Evolutionary conservation across 257 asterid species (phyloP).

Genomic region (Mitragyna speciosa): DNA sequence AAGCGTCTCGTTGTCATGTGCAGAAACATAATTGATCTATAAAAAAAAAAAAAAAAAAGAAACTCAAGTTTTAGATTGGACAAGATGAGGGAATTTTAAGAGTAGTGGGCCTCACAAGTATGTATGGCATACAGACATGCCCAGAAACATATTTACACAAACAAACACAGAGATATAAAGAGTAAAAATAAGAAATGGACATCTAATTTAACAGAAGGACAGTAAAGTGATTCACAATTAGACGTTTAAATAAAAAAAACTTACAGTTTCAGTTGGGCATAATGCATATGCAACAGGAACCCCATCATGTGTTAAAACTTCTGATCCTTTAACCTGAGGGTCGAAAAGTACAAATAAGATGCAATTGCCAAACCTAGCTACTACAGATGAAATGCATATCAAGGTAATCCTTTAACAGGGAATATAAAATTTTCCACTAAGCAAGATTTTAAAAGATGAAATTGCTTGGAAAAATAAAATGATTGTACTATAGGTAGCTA

Average conservation of each 20-base stretch:
- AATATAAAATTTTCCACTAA: not conserved
- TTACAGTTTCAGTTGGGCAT: slow-evolving; percentile 80
- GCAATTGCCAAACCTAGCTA: not conserved
- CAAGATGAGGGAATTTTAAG: not conserved
- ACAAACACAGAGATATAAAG: not conserved
- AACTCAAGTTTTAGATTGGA: slow-evolving; percentile 5
- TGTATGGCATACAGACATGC: not conserved
- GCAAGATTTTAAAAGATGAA: not conserved
- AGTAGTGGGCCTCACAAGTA: not conserved
- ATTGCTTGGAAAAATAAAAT: not conserved
- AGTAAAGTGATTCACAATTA: not conserved
- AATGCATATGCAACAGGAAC: slow-evolving; percentile 78
- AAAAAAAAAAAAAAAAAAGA: slow-evolving; percentile 22
- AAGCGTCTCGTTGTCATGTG: slow-evolving; percentile 96
- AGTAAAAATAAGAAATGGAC: not conserved
- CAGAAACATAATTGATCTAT: slow-evolving; percentile 93
- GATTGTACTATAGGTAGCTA: not conserved
- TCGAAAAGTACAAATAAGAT: not conserved
- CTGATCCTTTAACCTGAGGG: slow-evolving; percentile 84
- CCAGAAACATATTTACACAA: not conserved
- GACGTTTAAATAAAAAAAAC: slow-evolving; percentile 5
- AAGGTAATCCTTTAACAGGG: not conserved
- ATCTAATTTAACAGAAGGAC: not conserved
- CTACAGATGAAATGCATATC: not conserved
- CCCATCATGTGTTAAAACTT: slow-evolving; percentile 61